Base-by-base conservation (phyloP, 495 filamentous ascomycete genomes). In the Endocarpon pusillum region DNA sequence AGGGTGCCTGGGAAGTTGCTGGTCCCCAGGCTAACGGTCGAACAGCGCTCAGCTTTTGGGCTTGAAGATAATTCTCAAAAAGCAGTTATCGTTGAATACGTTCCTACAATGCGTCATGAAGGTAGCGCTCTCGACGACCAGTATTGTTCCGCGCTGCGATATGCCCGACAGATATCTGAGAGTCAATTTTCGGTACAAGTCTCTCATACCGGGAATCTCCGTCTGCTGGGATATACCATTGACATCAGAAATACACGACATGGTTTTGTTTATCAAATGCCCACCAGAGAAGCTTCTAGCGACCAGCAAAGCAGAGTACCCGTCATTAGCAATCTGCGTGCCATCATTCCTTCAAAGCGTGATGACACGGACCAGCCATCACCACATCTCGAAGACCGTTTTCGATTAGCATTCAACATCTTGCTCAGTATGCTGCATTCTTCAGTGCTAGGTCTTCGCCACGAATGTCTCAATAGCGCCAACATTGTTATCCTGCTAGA, bases 221-320 rank as follows among this genome's bases (percentile, higher is more conserved):
- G 67, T 26, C 67, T 91, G 37, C 50, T 91, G 18, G 85, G 81
- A n/a, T 94, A 84, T 50, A 81, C 79, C 41, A 71, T 86, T 47
- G 83, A 93, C 49, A 68, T 80, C 43, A 64, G 67, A 4, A 67
- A 81, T 47, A 75, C 78, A 8, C 68, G 82, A 6, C 76, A 82
- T 49, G 84, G 80, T 16, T 64, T 94, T 30, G 67, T 94, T 32
- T 94, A 85, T 44, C 73, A 81, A 34, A 74, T 92, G 45, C 85
- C 85, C 0, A 61, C 69, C 5, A 68, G n/a, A n/a, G n/a, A n/a
- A n/a, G n/a, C n/a, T n/a, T n/a, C n/a, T n/a, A n/a, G n/a, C n/a
- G n/a, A 58, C 28, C 67, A 71, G 47, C 18, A 33, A 35, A 21
- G 16, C 8, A 33, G 19, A 34, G 7, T 19, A n/a, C n/a, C n/a